Base-by-base conservation (phyloP, 2,329 filamentous ascomycete genomes). In the Epichloe aotearoae region DNA sequence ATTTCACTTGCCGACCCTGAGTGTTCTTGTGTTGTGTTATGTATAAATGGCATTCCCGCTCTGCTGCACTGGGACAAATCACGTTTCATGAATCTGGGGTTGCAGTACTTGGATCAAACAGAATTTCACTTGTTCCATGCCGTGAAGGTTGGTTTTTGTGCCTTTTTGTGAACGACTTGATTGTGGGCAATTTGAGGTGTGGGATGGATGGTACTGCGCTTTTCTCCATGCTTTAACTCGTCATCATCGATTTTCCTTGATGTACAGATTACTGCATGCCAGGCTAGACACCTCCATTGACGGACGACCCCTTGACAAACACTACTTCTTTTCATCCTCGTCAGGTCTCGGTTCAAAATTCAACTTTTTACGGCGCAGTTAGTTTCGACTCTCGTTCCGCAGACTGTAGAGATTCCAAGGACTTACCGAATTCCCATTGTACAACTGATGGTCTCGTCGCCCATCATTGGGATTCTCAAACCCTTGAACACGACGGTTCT, bases 361-460 rank as follows among this genome's bases (percentile, higher is more conserved):
- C 50, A 84, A 64, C 81, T 86, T 55, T 48, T 14, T 30, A 33
- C 3, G 6, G 3, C 5, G 15, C n/a, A 30, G 19, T 41, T 15
- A 49, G 39, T 30, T 26, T 6, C 38, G 30, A 30, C 30, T 30
- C 30, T 30, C 10, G 1, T 30, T 11, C 3, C 30, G 4, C 30
- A 30, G 11, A 30, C 8, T 30, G 30, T 4, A 11, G 30, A 11
- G 30, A 10, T 11, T 11, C 30, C 30, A 30, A 30, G 30, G 30
- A 30, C 79, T 67, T 72, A 90, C 86, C 63, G 87, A 87, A 62
- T 95, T 96, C 1, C 90, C 90, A 61, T 96, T 96, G 63, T 96
- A 95, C 45, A 94, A 77, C 61, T 94, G 84, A 43, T 81, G 76
- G 55, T 83, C 75, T 50, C 77, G 67, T 49, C 73, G 72, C 39